Evolutionary conservation across 768 basidiomycete genomes (phyloP), one percentile per base, ranked within the genome.

Genomic region (Naematelia aurantialba): DNA sequence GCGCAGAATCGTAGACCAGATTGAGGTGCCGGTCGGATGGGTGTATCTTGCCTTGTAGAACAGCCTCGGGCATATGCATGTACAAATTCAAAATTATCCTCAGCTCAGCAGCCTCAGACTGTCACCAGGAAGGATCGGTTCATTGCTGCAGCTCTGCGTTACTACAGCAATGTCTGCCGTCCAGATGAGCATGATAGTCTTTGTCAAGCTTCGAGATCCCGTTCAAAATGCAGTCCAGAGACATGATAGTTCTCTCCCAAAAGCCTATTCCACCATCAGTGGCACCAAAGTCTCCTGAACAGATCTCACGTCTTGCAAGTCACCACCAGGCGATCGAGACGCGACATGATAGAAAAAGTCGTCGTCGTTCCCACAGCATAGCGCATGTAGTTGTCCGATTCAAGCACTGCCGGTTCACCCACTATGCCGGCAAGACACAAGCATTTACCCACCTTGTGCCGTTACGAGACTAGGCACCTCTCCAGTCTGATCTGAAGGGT

Each of bases 211-310:
- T 47, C 46, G 10, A 21, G 25, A 52, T 52, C n/a, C n/a, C 50
- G 49, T 19, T 65, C 59, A 13, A 65, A 46, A n/a, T 60, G 57
- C 14, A 66, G 19, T 10, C 66, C 66, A 4, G 60, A 56, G n/a
- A 91, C 87, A 70, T 90, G 87, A 72, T 87, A 89, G 65, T 88
- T 87, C 72, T 91, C 89, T 1, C 89, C 89, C 0, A 91, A 88
- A 46, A 91, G 79, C 19, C 63, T 65, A 42, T 8, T 8, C 34
- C 22, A 17, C 21, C n/a, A n/a, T 56, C 50, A 60, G 59, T 29
- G 11, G 1, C 27, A 19, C 11, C 42, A 22, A 17, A 1, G 17
- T 2, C 17, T 8, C 34, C 34, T 39, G 17, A 39, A 39, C 5
- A 12, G 10, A 14, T 61, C 66, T 55, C 46, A 72, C 75, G 91